These are phyloP conservation scores for Plasmopara halstedii DNA, from an alignment of 352 stramenopile genomes.

Conservation along the genomic window DNA sequence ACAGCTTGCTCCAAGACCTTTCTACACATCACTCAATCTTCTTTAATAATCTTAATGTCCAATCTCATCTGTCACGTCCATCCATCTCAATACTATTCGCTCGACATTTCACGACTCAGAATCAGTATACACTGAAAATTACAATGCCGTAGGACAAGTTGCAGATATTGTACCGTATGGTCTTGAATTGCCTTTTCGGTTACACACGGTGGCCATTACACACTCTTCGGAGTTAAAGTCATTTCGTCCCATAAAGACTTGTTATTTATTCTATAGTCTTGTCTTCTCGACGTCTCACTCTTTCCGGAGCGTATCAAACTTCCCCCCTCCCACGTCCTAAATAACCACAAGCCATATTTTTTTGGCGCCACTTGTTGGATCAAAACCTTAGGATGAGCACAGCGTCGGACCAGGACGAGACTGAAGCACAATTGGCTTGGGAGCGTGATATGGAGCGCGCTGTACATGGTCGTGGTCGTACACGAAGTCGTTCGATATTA, in stretches of 20 bases:
- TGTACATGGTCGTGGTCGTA: conserved; percentile 62
- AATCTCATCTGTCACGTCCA: too few species aligned
- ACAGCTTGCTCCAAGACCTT: too few species aligned
- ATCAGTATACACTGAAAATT: too few species aligned
- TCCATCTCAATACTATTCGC: too few species aligned
- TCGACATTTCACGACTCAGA: too few species aligned
- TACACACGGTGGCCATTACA: conserved; percentile 19
- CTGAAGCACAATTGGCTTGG: conserved; percentile 50
- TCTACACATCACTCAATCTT: too few species aligned
- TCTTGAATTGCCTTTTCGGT: conserved; percentile 10
- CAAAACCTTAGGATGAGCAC: conserved; percentile 16
- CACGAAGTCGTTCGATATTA: conserved; percentile 76
- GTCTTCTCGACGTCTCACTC: too few species aligned
- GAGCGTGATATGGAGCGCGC: conserved; percentile 78
- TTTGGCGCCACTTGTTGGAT: conserved; percentile 2
- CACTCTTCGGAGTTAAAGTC: too few species aligned
- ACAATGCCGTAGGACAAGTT: background rate
- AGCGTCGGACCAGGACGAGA: conserved; percentile 34
- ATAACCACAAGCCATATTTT: conserved; percentile 17
- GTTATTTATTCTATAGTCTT: too few species aligned
- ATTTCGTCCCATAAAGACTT: background rate
- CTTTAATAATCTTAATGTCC: too few species aligned
- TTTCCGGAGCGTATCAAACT: background rate
- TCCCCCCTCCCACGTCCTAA: conserved; percentile 1
- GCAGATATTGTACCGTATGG: background rate